Evolutionary conservation across 164 flowering plant genomes (phyloP), one percentile per base, ranked within the genome.

Genomic region (Tetracentron sinense): DNA sequence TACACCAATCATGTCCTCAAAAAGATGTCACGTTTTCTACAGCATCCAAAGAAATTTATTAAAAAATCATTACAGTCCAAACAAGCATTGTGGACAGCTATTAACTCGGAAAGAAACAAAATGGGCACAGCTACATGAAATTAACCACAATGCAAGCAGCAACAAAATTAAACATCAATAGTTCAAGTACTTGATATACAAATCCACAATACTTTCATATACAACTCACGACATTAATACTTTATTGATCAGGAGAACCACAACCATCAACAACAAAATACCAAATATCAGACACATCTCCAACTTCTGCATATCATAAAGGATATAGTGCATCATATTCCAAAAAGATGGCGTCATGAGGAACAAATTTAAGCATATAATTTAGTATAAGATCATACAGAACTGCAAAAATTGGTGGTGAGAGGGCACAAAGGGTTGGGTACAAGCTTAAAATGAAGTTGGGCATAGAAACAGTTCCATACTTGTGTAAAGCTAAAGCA

Each of bases 401-500:
- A 4, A 38, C 44, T 8, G n/a, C 14, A 16, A 38, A 16, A 38
- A 38, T 10, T 10, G 44, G 12, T n/a, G 25, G 20, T 2, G 16
- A 51, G 27, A 51, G 26, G 3, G 25, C 25, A 20, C 14, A 51
- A 21, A 51, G 28, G 54, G 54, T 17, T 6, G 44, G 14, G 53
- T 19, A 49, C 44, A 65, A 30, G 27, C 27, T 16, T 15, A 47
- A 22, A 7, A 54, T 31, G 17, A 54, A 58, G 20, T 58, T 14
- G 7, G 20, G 25, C 11, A 20, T 3, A 21, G 59, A 28, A 44
- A 55, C 28, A 49, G 28, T 58, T 47, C 20, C n/a, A 54, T 28
- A 26, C 42, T 10, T 53, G 46, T 31, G 33, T 50, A 63, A 11
- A 47, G 27, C 23, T 68, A 54, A 66, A 58, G 38, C 10, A 49